Evolutionary conservation across 2,329 filamentous ascomycete species (phyloP).

Genomic region (Arachnopeziza araneosa): DNA sequence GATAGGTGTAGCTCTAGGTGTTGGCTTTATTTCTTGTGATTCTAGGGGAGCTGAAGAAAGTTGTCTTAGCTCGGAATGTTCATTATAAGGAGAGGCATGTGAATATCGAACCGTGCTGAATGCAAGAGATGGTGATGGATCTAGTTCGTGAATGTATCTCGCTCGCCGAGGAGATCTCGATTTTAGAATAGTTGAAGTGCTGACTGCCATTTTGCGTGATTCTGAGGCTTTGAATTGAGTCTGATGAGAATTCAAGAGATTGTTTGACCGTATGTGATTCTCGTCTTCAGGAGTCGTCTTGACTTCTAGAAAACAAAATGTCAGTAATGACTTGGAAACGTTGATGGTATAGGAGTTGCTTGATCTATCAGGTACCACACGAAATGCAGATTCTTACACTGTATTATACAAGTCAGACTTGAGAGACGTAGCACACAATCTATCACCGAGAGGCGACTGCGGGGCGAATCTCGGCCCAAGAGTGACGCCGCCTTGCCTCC

Average conservation of each 20-base stretch:
- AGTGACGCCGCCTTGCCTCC: not conserved
- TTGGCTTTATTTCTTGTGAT: not conserved
- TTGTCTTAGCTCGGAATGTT: not conserved
- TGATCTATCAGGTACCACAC: not conserved
- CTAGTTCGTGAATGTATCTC: not conserved
- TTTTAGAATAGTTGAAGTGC: not conserved
- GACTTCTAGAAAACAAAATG: not conserved
- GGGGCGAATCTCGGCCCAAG: not conserved
- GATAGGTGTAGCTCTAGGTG: not conserved
- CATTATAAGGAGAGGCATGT: not conserved
- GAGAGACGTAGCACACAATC: not conserved
- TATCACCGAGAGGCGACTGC: not conserved
- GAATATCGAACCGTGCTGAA: not conserved
- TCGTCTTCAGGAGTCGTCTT: not conserved
- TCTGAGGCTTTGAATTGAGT: not conserved
- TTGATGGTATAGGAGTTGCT: not conserved
- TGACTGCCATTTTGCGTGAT: not conserved
- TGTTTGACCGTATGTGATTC: not conserved
- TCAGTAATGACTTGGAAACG: not conserved
- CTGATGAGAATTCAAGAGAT: not conserved
- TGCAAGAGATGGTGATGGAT: not conserved
- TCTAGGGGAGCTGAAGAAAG: not conserved
- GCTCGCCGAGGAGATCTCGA: not conserved
- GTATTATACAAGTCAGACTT: not conserved
- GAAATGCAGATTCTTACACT: not conserved